Evolutionary conservation across 2,329 filamentous ascomycete genomes (phyloP), one percentile per base, ranked within the genome.

Genomic region (Karstenula rhodostoma): DNA sequence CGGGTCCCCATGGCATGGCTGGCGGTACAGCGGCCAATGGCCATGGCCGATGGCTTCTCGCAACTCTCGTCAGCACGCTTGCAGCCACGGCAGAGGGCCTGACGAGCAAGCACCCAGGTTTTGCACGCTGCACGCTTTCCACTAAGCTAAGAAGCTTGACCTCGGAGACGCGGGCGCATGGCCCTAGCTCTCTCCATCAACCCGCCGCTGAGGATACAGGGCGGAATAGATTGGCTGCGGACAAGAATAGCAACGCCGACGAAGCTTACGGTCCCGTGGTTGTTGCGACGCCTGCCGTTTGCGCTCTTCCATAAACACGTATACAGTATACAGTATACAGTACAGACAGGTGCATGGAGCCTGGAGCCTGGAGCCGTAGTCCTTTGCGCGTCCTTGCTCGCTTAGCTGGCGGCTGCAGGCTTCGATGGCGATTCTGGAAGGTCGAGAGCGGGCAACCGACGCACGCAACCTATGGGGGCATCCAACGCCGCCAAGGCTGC

Each of bases 151-250:
- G 64, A 67, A 67, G 64, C 66, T 68, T 72, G 67, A 70, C 64
- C 62, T 57, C 73, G 72, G 73, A 69, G 73, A 65, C 58, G 71
- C 72, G 69, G 70, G 65, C 64, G 65, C 60, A 59, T 62, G 61
- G 66, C 67, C 72, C 72, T 68, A 70, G 65, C 70, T 65, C 67
- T 60, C 59, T 57, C 48, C 53, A 59, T 60, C 61, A 54, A 57
- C 60, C 68, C 64, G 59, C 57, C 57, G 57, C 63, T 66, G 60
- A 65, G 65, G 65, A 66, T 61, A 53, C 59, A 63, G 47, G 58
- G 25, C 33, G 50, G 59, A 65, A 66, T 70, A 71, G 56, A 69
- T 67, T 66, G 52, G 48, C 44, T 58, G 55, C 56, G 53, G 63
- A 64, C 58, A 66, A 67, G 67, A 65, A 69, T 68, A 69, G 65